Base-by-base conservation (phyloP, 148 eudicot species). In the Silene uniflora region DNA sequence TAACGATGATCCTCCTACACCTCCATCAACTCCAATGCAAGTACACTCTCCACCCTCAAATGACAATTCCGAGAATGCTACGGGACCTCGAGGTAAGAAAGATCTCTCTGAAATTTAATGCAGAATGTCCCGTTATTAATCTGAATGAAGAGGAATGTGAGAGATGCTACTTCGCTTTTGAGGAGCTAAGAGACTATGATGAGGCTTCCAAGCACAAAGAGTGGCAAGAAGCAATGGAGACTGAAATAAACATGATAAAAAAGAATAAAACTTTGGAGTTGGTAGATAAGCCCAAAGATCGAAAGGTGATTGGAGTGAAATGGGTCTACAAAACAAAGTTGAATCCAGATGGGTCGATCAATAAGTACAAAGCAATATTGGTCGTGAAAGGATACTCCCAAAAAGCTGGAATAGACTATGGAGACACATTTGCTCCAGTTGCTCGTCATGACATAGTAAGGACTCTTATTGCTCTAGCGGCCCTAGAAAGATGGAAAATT, bases 361-460 rank as follows among this genome's bases (percentile, higher is more conserved):
- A 13, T 6, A 70, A 70, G 10, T 23, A 70, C 16, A 70, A 70
- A 18, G 55, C 55, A 2, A n/a, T 18, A 8, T 11, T 60, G 17
- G 75, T 42, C 24, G 17, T 73, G 32, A 55, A 73, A 29, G 52
- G 75, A 4, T 73, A 58, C 16, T 35, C 61, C 1, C 21, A 47
- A 23, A 17, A 49, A 11, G 54, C 12, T 12, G 71, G 55, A 16
- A n/a, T 42, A 0, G 65, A 61, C 17, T 6, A 23, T 7, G 11
- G 29, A 4, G 29, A 61, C 17, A 23, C 25, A 19, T 61, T 55
- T 55, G 1, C 59, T 11, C 59, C 59, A 6, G 59, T 55, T 11
- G 59, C 59, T 4, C 5, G 21, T 5, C n/a, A 3, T 16, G 60
- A 16, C 3, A 56, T 21, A 0, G 19, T 56, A n/a, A 1, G 60